These are phyloP conservation scores for Moelleriella libera DNA, from an alignment of 2,329 filamentous ascomycete species.

Conservation along the genomic window DNA sequence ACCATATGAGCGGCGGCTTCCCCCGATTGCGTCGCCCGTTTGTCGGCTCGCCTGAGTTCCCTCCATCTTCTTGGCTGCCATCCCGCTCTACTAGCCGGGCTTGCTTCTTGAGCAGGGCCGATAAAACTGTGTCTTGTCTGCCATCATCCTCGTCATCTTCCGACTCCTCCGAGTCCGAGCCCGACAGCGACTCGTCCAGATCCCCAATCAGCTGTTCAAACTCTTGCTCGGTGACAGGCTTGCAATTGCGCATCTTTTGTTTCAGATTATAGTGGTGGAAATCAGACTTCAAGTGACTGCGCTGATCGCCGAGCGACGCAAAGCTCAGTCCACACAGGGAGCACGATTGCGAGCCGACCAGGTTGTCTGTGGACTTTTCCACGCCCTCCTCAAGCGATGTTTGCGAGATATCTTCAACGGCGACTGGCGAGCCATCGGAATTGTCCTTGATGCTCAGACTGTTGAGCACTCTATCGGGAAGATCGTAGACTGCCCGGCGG, in stretches of 20 bases:
- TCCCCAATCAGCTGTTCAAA: constrained; percentile 79
- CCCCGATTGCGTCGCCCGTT: constrained; percentile 37
- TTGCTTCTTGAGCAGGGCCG: constrained; percentile 67
- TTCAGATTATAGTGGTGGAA: constrained; percentile 91
- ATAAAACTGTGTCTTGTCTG: constrained; percentile 54
- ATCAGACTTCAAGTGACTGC: constrained; percentile 77
- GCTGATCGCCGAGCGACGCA: constrained; percentile 61
- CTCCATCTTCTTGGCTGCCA: constrained; percentile 35
- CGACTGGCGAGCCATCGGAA: constrained; percentile 11
- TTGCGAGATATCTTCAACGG: constrained; percentile 9
- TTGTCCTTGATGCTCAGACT: constrained; percentile 41
- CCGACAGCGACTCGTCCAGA: constrained; percentile 83
- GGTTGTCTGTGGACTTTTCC: constrained; percentile 14
- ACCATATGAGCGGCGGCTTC: constrained; percentile 73
- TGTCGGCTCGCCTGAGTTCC: constrained; percentile 21
- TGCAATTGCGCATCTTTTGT: constrained; percentile 64
- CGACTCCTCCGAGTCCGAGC: constrained; percentile 61
- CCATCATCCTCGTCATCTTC: constrained; percentile 48
- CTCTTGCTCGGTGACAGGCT: constrained; percentile 61
- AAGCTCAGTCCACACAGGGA: constrained; percentile 66
- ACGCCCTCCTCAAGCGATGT: constrained; percentile 10
- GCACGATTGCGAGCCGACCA: constrained; percentile 60
- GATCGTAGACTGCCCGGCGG: constrained; percentile 56
- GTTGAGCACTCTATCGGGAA: constrained; percentile 59
- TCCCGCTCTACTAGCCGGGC: constrained; percentile 52